These are phyloP conservation scores for Rhizopus delemar DNA, from an alignment of 371 early-diverging fungal species.

Conservation along the genomic window DNA sequence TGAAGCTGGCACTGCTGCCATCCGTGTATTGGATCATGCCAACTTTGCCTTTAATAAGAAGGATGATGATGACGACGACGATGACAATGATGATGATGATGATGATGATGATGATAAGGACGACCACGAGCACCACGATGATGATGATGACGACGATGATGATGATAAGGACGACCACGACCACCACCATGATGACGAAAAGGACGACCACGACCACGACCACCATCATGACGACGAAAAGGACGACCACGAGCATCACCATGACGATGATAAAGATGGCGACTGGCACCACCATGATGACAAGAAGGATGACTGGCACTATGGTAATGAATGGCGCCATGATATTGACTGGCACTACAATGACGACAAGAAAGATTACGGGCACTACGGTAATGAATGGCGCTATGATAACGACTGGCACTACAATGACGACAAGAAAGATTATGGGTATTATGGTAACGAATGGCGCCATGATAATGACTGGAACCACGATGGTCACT, in stretches of 20 bases:
- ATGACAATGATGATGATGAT: constrained; percentile 10
- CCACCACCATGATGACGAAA: constrained; percentile 15
- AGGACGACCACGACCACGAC: not conserved
- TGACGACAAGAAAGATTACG: not conserved
- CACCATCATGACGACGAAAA: not conserved
- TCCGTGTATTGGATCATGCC: constrained; percentile 35
- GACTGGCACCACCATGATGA: not conserved
- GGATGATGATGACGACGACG: constrained; percentile 15
- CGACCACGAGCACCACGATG: constrained; percentile 9
- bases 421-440: not conserved
- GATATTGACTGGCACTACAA: not conserved
- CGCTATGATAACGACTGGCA: not conserved
- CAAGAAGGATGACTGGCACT: not conserved
- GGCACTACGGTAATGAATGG: not conserved
- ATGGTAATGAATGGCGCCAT: not conserved
- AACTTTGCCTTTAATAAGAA: constrained; percentile 21
- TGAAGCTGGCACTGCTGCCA: constrained; percentile 51
- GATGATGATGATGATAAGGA: constrained; percentile 15
- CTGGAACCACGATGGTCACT: not conserved
- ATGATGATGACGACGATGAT: constrained; percentile 5
- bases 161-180: constrained; percentile 4
- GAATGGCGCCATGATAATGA: not conserved
- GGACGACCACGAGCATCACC: not conserved
- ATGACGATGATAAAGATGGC: not conserved
- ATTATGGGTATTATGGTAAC: not conserved